Percentiles rank a stretch among this genome's conserved stretches.
Conservation (phyloP, 2,329 filamentous ascomycete genomes). For the Trichoderma oligosporum region DNA sequence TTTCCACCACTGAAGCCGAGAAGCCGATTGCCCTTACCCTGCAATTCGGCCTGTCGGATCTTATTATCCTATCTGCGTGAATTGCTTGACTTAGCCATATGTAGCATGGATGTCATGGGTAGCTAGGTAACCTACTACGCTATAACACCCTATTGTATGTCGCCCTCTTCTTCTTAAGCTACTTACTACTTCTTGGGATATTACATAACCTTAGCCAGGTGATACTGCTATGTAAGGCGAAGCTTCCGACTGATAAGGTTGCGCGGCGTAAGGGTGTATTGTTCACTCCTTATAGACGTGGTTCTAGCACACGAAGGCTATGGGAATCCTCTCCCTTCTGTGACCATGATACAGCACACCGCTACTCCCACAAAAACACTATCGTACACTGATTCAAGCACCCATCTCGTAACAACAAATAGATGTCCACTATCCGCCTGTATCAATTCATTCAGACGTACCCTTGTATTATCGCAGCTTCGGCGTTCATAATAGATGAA, state of each 20-base stretch:
- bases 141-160: background rate
- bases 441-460: constrained; percentile 12
- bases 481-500: constrained; percentile 5
- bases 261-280: background rate
- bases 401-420: constrained; percentile 4
- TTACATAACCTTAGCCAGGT: background rate
- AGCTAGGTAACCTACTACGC: background rate
- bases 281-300: background rate
- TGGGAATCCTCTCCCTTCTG: constrained; percentile 1
- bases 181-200: constrained; percentile 1
- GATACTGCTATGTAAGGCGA: background rate
- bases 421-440: background rate
- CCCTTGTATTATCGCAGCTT: constrained; percentile 7
- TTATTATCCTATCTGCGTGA: constrained; percentile 1
- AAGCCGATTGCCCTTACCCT: background rate
- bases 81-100: constrained; percentile 2
- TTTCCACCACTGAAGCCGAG: constrained; percentile 1
- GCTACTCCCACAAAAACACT: constrained; percentile 2
- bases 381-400: constrained; percentile 1
- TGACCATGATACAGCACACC: constrained; percentile 1
- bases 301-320: background rate
- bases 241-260: background rate
- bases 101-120: background rate
- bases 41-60: background rate
- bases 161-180: background rate